Evolutionary conservation across 1,284 basidiomycete genomes (phyloP).

Genomic region (Naganishia sp.): DNA sequence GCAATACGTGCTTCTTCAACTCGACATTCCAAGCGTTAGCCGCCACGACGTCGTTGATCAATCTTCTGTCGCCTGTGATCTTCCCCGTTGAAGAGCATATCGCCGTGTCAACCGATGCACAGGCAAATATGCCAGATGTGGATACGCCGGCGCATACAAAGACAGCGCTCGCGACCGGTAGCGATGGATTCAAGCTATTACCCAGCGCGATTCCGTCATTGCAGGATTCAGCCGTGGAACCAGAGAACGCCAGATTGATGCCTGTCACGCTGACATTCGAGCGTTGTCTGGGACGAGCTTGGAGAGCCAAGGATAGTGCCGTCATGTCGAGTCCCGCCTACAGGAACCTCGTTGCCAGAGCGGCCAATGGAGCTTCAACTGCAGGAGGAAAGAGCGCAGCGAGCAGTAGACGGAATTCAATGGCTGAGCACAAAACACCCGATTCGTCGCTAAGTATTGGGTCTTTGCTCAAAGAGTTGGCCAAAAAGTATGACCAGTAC

Average conservation of each 20-base stretch:
- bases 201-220: conserved; percentile 45
- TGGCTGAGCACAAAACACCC: conserved; percentile 35
- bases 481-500: conserved; percentile 88
- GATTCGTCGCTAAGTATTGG: conserved; percentile 49
- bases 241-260: conserved; percentile 45
- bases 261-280: conserved; percentile 51
- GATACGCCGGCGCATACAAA: conserved; percentile 41
- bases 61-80: conserved; percentile 62
- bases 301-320: conserved; percentile 48
- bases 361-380: background rate
- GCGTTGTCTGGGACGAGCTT: conserved; percentile 45
- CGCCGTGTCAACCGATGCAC: background rate
- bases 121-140: conserved; percentile 37
- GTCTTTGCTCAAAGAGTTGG: conserved; percentile 67
- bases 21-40: conserved; percentile 70
- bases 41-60: conserved; percentile 39
- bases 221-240: conserved; percentile 47
- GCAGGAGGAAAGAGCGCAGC: conserved; percentile 30
- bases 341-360: conserved; percentile 19
- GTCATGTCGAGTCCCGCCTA: conserved; percentile 20
- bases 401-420: conserved; percentile 19
- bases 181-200: conserved; percentile 34
- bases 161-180: conserved; percentile 28
- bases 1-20: conserved; percentile 92
- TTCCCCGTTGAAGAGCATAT: conserved; percentile 22